Conservation (phyloP, 2,329 filamentous ascomycete genomes). For the Huntiella omanensis region DNA sequence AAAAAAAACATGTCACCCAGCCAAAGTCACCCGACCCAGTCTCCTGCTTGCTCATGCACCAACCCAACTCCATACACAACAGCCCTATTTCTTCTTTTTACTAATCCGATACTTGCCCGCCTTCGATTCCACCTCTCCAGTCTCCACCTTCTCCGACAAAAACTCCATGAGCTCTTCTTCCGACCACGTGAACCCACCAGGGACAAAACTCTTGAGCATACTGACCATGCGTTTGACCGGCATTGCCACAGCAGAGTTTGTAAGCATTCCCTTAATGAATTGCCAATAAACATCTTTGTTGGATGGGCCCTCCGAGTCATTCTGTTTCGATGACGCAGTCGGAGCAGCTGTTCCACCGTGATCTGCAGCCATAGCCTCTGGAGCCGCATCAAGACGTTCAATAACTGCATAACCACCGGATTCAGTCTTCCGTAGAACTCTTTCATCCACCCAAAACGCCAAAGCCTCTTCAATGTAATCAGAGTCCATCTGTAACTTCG, state of each 20-base stretch:
- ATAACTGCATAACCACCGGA: slow-evolving; percentile 46
- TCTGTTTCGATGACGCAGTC: slow-evolving; percentile 11
- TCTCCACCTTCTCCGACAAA: slow-evolving; percentile 56
- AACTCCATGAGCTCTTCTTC: slow-evolving; percentile 76
- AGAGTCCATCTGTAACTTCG: slow-evolving; percentile 52
- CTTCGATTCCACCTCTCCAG: slow-evolving; percentile 47
- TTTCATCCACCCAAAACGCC: slow-evolving; percentile 51
- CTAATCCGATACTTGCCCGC: slow-evolving; percentile 52
- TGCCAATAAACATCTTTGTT: slow-evolving; percentile 59
- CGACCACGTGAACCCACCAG: slow-evolving; percentile 74
- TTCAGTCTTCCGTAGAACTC: slow-evolving; percentile 39
- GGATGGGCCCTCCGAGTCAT: slow-evolving; percentile 14
- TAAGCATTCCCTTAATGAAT: slow-evolving; percentile 89
- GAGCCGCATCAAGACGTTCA: slow-evolving; percentile 32
- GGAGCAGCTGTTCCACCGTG: neutral
- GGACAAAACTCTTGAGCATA: slow-evolving; percentile 88
- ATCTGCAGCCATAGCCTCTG: neutral
- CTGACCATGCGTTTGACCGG: slow-evolving; percentile 63
- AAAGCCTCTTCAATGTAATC: slow-evolving; percentile 49
- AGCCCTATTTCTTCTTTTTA: slow-evolving; percentile 24
- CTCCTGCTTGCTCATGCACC: no score
- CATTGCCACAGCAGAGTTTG: slow-evolving; percentile 69
- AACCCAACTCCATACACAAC: no score
- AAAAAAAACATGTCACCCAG: no score
- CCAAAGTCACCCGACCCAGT: no score